Base-by-base conservation (phyloP, 352 stramenopile species). In the Peronosclerospora sorghi region DNA sequence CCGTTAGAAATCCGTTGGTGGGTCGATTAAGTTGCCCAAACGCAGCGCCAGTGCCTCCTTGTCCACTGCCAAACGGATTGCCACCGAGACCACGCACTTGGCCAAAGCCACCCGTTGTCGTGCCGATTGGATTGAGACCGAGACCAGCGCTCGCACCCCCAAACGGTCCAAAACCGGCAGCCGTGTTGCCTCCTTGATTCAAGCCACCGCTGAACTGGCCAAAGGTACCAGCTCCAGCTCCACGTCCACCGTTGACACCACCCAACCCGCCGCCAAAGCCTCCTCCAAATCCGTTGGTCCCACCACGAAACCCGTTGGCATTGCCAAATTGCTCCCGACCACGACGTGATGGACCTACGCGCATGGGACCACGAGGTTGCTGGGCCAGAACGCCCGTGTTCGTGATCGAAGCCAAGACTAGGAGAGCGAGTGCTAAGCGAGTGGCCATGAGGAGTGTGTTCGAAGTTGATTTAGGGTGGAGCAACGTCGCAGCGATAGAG, bases 351-450 rank as follows among this genome's bases (percentile, higher is more conserved):
- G 37, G 47, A 8, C 44, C 44, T 38, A 55, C 51, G 8, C 39
- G 35, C 14, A 48, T 28, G 27, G 46, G 36, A 8, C 50, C 38
- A 15, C 51, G 56, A 6, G 50, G 50, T 19, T 45, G 35, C 51
- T 65, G 50, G 2, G 50, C 56, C 6, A 50, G 10, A 40, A 27
- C 54, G 26, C 21, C 27, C 12, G 21, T 23, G 13, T 43, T 26
- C 4, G 3, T 55, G 34, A 59, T 18, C n/a, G 47, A 48, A 39
- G 29, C 29, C 2, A 63, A n/a, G 5, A 36, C 41, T 0, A 49
- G 41, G 13, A 59, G 42, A 28, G 41, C 35, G 32, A 63, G 35
- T 28, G 41, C 32, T 19, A 63, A 17, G 43, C 41, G 54, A 51
- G 45, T 51, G 13, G 30, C 23, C 54, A 63, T 63, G 23, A 26